Evolutionary conservation across 352 stramenopile genomes (phyloP).

Genomic region (Phytophthora agathidicida): DNA sequence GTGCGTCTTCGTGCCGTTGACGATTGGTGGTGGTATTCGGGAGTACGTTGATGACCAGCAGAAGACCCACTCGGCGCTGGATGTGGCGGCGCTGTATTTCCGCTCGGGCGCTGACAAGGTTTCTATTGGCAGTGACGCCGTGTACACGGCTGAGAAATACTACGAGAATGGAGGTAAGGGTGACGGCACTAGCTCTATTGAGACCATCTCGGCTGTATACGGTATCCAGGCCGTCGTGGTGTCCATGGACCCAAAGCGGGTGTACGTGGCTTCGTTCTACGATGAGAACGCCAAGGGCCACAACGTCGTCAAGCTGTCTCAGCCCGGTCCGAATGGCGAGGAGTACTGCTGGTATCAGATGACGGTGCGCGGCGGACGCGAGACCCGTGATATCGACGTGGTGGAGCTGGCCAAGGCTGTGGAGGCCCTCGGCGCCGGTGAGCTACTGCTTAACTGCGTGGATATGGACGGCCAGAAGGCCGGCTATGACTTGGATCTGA

Average conservation of each 20-base stretch:
- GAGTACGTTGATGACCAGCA: conserved; percentile 94
- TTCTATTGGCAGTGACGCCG: conserved; percentile 97
- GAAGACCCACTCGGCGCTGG: conserved; percentile 90
- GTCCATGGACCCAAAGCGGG: conserved; percentile 94
- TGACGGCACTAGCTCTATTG: conserved; percentile 91
- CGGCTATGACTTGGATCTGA: conserved; percentile 83
- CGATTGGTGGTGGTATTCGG: conserved; percentile 97
- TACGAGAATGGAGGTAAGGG: conserved; percentile 78
- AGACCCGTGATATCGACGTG: conserved; percentile 89
- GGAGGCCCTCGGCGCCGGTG: conserved; percentile 95
- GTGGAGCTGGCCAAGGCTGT: conserved; percentile 87
- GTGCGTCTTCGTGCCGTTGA: conserved; percentile 97
- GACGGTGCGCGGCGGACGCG: conserved; percentile 96
- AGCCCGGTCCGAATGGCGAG: conserved; percentile 93
- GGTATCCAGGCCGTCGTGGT: conserved; percentile 98
- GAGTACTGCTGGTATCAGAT: conserved; percentile 98
- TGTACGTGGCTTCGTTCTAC: conserved; percentile 85
- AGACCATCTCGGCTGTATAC: conserved; percentile 97
- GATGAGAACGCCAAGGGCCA: conserved; percentile 67
- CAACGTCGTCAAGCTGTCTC: conserved; percentile 70
- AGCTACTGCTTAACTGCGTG: conserved; percentile 99
- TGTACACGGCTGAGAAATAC: conserved; percentile 93
- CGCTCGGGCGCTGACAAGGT: conserved; percentile 98
- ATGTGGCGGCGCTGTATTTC: conserved; percentile 97
- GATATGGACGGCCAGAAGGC: conserved; percentile 98